Base-by-base conservation (phyloP, 2,329 filamentous ascomycete species). In the Alternaria solani region DNA sequence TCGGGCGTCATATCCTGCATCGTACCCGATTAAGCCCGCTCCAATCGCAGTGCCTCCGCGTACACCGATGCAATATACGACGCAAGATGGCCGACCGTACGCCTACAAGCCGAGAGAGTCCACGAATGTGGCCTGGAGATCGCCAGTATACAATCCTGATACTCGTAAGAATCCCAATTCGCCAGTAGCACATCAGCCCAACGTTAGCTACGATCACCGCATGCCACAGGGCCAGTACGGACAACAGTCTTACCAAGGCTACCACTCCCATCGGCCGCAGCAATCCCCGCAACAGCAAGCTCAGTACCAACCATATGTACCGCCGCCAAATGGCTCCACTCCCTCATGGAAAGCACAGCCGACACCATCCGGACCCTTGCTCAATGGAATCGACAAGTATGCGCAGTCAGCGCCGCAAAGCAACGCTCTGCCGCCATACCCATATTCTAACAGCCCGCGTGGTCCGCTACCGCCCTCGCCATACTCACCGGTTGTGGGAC, bases 1-100 rank as follows among this genome's bases (percentile, higher is more conserved):
- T 34, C 74, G 72, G 30, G 65, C 68, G 12, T 72, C 74, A 6
- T 78, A 73, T 58, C 68, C 73, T 16, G 71, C 71, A 43, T 69
- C 87, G 82, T 52, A 77, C 43, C 75, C 76, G 5, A 63, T 76
- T 63, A 87, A 87, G 66, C 82, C 84, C 5, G 67, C 72, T 30
- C 72, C 69, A n/a, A 59, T 69, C 28, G 60, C 67, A 16, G 69
- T 70, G 80, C 25, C 72, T 67, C 47, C 79, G 74, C 62, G 73
- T 65, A 73, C 70, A 9, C 65, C 73, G 7, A 67, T 75, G 46
- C 76, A 79, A 52, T 62, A 67, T 28, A 65, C 72, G 14, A 60
- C 63, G 39, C 66, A 62, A 44, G 61, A 67, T 30, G 59, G 56
- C 18, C 67, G 67, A 43, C 73, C 74, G 4, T 78, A 77, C 44